Base-by-base conservation (phyloP, 805 yeast genomes). In the Cyberlindnera amylophila region DNA sequence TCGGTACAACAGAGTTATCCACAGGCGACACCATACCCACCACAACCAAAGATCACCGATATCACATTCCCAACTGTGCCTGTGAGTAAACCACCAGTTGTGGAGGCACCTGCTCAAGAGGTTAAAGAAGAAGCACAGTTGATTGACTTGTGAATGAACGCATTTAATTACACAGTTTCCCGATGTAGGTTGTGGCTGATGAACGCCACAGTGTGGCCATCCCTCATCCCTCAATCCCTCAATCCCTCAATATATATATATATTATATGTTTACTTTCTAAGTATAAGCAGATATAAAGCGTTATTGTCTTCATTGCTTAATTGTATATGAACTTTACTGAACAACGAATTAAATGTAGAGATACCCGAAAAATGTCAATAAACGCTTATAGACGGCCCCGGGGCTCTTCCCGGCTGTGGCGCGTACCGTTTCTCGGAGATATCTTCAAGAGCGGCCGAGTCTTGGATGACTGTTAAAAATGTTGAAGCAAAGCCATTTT, bases 11-110 rank as follows among this genome's bases (percentile, higher is more conserved):
- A 29, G 39, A 11, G 8, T 3, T 19, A 23, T 16, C 41, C 36
- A 21, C 46, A 42, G 26, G 21, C 35, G 4, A 30, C 46, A 23
- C 48, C 42, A 17, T 32, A 31, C 19, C 47, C 43, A 27, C 44
- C 37, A 19, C 51, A 45, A 36, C 38, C 27, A 18, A 46, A 50
- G 31, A 59, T 67, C 16, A 68, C 71, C 1, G 62, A 62, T 36
- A 60, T 61, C 44, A 56, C 65, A 39, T 69, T 69, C 46, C 74
- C 74, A 24, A 61, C 67, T 18, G 72, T 69, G 3, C 74, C 74
- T 3, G 46, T 58, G 11, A 55, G 52, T 15, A 66, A 58, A 32
- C 49, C 49, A 8, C 53, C 53, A 4, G 46, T 37, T 12, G 12
- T 42, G 12, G 40, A 37, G 24, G 31, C 11, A 10, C 45, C 47